These are phyloP conservation scores for Rhodomyrtus tomentosa DNA, from an alignment of 345 rosid species.

Conservation along the genomic window DNA sequence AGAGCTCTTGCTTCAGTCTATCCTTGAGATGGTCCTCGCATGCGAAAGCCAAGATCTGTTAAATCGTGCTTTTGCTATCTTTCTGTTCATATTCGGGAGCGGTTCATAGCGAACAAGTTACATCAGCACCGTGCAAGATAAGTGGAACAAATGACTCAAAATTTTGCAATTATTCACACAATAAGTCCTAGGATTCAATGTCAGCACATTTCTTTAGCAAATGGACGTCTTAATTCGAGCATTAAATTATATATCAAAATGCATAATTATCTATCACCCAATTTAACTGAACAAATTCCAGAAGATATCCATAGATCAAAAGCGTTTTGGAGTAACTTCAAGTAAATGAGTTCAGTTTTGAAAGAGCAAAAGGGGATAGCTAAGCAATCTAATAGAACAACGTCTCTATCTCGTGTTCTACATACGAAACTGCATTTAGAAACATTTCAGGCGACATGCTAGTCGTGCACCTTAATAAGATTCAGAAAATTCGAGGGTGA, in stretches of 20 bases:
- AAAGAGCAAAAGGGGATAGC: not conserved
- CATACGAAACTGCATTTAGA: not conserved
- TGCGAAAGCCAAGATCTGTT: conserved; percentile 18
- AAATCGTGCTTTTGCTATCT: conserved; percentile 5
- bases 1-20: conserved; percentile 15
- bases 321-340: not conserved
- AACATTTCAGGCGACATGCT: not conserved
- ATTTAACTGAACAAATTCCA: not conserved
- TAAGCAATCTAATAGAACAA: not conserved
- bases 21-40: conserved; percentile 14
- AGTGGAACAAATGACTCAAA: not conserved
- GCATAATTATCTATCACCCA: not conserved
- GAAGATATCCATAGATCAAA: not conserved
- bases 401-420: not conserved
- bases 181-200: not conserved
- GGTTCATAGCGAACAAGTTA: conserved; percentile 6
- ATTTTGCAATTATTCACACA: not conserved
- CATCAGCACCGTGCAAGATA: not conserved
- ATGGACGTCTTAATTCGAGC: not conserved
- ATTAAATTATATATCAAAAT: not conserved
- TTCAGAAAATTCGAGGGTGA: not conserved
- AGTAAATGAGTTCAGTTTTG: not conserved
- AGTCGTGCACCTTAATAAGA: not conserved
- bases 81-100: conserved; percentile 10
- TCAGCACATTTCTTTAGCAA: not conserved